Evolutionary conservation across 208 protist species (phyloP), one percentile per base, ranked within the genome.

Genomic region (Willaertia magna): DNA sequence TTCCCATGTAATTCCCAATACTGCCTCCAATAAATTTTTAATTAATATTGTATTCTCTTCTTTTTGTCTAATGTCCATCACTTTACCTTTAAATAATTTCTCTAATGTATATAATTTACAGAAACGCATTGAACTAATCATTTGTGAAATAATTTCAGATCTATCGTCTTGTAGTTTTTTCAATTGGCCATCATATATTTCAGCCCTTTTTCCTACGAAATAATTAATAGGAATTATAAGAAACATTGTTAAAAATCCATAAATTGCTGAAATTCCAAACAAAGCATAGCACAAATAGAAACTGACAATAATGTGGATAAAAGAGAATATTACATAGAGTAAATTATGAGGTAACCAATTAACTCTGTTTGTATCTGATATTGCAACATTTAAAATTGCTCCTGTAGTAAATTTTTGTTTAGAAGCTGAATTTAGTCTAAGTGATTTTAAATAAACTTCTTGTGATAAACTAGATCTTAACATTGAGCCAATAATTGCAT

Each of bases 71-170:
- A 1, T 81, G 40, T 2, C 91, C 14, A 49, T 96, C 94, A 48
- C 47, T 52, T 39, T 89, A 84, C 86, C 22, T n/a, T 16, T 47
- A 16, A 55, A 55, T 18, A 83, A 55, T 16, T 43, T 49, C 55
- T 97, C 95, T 93, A 94, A 97, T 2, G 90, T 91, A 89, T 94
- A 96, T 2, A 96, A 91, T 87, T 98, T 98, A 51, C 96, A 91
- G 18, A 97, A 90, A 74, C 93, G 89, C 26, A 97, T 96, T 12
- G 92, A 92, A n/a, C 89, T 90, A 6, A 98, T 79, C 18, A 96
- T 85, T 87, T 97, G 95, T 85, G 93, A 95, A 18, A 94, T 95
- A 4, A 90, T 86, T 87, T 95, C 95, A 44, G 97, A 86, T 79
- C 96, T 93, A 26, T 88, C 88, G 87, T 98, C 96, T 0, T 91